Conservation (phyloP, 192 early-diverging fungal species). For the Coemansia sp. region DNA sequence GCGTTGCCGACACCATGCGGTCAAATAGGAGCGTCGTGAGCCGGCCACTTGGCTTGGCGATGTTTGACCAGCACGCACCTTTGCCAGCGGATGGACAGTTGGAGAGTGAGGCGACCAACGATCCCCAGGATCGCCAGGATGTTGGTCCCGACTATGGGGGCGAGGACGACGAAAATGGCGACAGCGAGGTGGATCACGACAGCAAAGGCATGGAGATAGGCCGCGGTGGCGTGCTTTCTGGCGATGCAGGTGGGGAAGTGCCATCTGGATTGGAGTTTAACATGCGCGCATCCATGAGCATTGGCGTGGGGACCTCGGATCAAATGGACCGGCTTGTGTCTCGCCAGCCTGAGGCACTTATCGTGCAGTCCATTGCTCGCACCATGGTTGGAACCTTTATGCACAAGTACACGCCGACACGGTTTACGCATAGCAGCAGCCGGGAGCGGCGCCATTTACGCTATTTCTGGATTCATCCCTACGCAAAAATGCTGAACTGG, state of each 20-base stretch:
- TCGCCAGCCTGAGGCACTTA: slow-evolving; percentile 57
- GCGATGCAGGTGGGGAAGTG: not conserved
- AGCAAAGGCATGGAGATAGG: not conserved
- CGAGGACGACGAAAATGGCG: not conserved
- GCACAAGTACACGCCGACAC: slow-evolving; percentile 67
- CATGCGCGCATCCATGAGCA: slow-evolving; percentile 24
- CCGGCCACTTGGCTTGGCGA: not conserved
- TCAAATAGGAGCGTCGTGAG: not conserved
- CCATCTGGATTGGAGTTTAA: not conserved
- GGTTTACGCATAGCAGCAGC: slow-evolving; percentile 45
- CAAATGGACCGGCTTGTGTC: slow-evolving; percentile 21
- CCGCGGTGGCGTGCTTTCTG: not conserved
- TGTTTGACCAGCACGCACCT: slow-evolving; percentile 7
- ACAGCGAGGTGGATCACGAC: not conserved
- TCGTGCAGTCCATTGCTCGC: slow-evolving; percentile 68
- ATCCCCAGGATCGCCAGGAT: slow-evolving; percentile 5
- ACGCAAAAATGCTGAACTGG: slow-evolving; percentile 77
- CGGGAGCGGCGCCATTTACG: slow-evolving; percentile 65
- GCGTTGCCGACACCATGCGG: slow-evolving; percentile 1
- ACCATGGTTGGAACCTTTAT: slow-evolving; percentile 78
- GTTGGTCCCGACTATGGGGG: slow-evolving; percentile 17
- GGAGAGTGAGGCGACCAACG: not conserved
- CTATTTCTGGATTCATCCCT: slow-evolving; percentile 82
- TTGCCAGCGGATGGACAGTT: not conserved
- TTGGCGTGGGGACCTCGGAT: slow-evolving; percentile 20